These are phyloP conservation scores for Ophiostoma quercus DNA, from an alignment of 2,329 filamentous ascomycete species.

Conservation along the genomic window DNA sequence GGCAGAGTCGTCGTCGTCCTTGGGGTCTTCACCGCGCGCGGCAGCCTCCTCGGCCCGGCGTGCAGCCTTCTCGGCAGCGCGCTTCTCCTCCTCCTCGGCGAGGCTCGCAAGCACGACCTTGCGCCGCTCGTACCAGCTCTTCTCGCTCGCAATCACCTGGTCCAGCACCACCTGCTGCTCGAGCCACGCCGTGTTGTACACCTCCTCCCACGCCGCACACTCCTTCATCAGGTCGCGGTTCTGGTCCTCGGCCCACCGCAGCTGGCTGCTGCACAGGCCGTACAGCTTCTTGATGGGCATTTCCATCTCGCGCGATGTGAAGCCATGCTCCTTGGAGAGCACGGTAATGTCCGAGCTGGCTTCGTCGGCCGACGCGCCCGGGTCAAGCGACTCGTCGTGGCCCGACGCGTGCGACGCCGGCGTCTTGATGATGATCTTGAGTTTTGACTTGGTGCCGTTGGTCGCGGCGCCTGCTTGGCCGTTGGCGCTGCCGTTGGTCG, in stretches of 20 bases:
- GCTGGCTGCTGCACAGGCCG: conserved; percentile 63
- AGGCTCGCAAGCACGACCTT: conserved; percentile 49
- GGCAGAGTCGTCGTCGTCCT: conserved; percentile 10
- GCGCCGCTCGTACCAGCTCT: conserved; percentile 58
- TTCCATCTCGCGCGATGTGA: conserved; percentile 59
- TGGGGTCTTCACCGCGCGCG: conserved; percentile 1
- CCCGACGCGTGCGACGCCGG: conserved; percentile 53
- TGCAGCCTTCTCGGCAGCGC: conserved; percentile 7
- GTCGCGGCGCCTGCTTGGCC: conserved; percentile 27
- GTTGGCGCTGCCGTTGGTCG: conserved; percentile 11
- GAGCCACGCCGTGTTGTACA: conserved; percentile 67
- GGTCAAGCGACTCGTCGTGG: conserved; percentile 47
- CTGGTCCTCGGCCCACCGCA: conserved; percentile 68
- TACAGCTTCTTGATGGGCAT: conserved; percentile 57
- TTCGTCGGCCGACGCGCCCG: conserved; percentile 42
- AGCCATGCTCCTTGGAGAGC: conserved; percentile 54
- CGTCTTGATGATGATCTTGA: conserved; percentile 61
- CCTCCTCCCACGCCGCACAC: conserved; percentile 60
- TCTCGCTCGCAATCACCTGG: conserved; percentile 62
- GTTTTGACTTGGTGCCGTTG: conserved; percentile 44
- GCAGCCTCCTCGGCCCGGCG: conserved; percentile 3
- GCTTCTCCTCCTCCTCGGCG: conserved; percentile 39
- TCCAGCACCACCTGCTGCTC: conserved; percentile 76
- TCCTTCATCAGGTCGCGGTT: conserved; percentile 58
- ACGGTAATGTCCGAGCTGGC: conserved; percentile 51